Evolutionary conservation across 2,329 filamentous ascomycete genomes (phyloP).

Genomic region (Huntiella bhutanensis): DNA sequence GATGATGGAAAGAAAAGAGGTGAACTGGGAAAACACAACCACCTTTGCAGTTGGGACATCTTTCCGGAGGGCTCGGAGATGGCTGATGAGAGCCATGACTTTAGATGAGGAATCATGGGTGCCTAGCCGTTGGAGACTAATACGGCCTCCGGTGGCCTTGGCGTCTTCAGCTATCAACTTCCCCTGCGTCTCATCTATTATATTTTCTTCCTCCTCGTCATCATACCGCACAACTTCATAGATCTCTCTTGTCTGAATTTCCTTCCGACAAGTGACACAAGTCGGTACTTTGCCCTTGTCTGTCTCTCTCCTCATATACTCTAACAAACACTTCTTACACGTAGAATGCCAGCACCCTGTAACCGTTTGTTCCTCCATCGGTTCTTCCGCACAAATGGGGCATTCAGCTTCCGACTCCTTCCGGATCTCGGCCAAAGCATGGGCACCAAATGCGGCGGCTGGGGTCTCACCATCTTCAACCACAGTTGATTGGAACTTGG

Average conservation of each 20-base stretch:
- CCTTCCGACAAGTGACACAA: slow-evolving; percentile 80
- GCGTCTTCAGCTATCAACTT: background rate
- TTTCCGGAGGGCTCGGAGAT: slow-evolving; percentile 50
- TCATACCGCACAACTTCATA: slow-evolving; percentile 84
- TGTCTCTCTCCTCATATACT: slow-evolving; percentile 74
- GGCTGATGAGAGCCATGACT: slow-evolving; percentile 57
- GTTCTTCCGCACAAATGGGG: slow-evolving; percentile 85
- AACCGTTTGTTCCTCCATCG: slow-evolving; percentile 85
- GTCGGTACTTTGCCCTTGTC: slow-evolving; percentile 56
- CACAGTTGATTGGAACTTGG: slow-evolving; percentile 57
- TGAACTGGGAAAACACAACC: slow-evolving; percentile 94
- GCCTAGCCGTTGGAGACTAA: slow-evolving; percentile 41
- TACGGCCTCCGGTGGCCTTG: slow-evolving; percentile 20
- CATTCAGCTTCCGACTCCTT: slow-evolving; percentile 79
- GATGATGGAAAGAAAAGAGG: slow-evolving; percentile 83
- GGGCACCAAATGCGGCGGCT: slow-evolving; percentile 48
- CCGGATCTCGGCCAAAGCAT: slow-evolving; percentile 80
- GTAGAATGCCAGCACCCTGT: slow-evolving; percentile 97
- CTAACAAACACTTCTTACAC: slow-evolving; percentile 80
- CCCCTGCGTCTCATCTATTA: background rate
- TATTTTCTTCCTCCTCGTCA: slow-evolving; percentile 26
- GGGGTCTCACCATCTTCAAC: slow-evolving; percentile 35
- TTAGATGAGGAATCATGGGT: slow-evolving; percentile 66
- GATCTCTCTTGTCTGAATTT: slow-evolving; percentile 63
- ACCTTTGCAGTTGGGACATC: slow-evolving; percentile 58